Evolutionary conservation across 208 protist genomes (phyloP), one percentile per base, ranked within the genome.

Genomic region (Acanthamoeba sp.): DNA sequence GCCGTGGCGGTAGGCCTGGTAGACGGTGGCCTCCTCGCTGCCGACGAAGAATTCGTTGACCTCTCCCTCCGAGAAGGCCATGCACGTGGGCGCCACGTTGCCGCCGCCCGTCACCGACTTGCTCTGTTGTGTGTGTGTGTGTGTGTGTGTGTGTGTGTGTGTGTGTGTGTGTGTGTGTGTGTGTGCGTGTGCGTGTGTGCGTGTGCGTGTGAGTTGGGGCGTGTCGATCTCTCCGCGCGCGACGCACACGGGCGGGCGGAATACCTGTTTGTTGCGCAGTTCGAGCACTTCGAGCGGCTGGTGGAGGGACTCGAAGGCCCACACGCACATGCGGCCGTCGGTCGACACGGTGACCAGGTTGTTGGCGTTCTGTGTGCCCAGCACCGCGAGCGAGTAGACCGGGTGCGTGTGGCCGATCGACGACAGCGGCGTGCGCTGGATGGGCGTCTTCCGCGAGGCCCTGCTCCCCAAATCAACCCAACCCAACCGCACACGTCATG

Each of bases 311-410:
- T 97, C 96, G 36, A 97, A 57, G 62, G 50, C 93, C 96, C 96
- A 97, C n/a, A 76, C 48, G 82, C 96, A 97, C 59, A 97, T 16
- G n/a, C 94, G 93, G 36, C 96, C 96, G 94, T 97, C 96, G 2
- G 95, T 97, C 10, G 94, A 95, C 18, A 95, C 94, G 4, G 95
- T 95, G n/a, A 97, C 88, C 1, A 97, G 82, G 48, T 94, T 97
- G 73, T 97, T 91, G 6, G 96, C 96, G 59, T 97, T 96, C 27
- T 95, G 84, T 14, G 95, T 96, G 59, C 96, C 96, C n/a, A 97
- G 90, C 9, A 96, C 95, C 16, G 73, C 48, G 48, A 96, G 73
- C 59, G 96, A 90, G 64, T 97, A 97, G 1, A 97, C 95, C 66
- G 95, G 93, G 45, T 96, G 95, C 20, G 95, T 96, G 78, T 96